These are phyloP conservation scores for Xylariaceae sp. DNA, from an alignment of 2,329 filamentous ascomycete species.

Conservation along the genomic window DNA sequence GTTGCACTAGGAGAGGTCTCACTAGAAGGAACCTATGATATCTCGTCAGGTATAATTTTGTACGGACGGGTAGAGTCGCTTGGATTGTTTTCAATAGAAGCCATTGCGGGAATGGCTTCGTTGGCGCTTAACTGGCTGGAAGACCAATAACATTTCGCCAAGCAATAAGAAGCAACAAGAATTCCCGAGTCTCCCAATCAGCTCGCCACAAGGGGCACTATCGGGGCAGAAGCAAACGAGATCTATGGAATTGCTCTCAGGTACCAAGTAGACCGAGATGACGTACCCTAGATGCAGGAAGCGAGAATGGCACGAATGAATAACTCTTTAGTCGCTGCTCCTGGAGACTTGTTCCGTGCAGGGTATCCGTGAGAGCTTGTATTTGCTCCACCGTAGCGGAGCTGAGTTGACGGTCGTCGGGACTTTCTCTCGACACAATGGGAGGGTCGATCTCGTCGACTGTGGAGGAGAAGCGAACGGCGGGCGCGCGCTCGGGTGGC, in stretches of 20 bases:
- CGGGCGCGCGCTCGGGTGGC: constrained; percentile 33
- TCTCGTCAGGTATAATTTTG: constrained; percentile 13
- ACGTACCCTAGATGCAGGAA: constrained; percentile 79
- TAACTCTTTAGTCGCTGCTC: constrained; percentile 80
- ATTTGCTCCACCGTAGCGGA: constrained; percentile 58
- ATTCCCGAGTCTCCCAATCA: too few species aligned
- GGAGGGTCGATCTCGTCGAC: constrained; percentile 64
- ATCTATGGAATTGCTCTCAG: neutral
- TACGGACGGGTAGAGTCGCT: neutral
- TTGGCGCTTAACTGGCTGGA: too few species aligned
- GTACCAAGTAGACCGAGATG: constrained; percentile 11
- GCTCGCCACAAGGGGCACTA: too few species aligned
- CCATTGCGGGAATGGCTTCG: too few species aligned
- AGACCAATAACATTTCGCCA: too few species aligned
- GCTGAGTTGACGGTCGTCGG: constrained; percentile 24
- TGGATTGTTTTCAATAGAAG: too few species aligned
- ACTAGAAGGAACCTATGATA: constrained; percentile 50
- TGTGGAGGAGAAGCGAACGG: constrained; percentile 68
- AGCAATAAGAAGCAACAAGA: too few species aligned
- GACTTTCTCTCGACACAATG: neutral
- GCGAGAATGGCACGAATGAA: constrained; percentile 84
- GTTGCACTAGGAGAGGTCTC: constrained; percentile 59
- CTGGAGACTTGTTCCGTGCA: constrained; percentile 74
- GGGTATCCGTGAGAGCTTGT: constrained; percentile 64
- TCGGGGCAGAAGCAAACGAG: neutral